phyloP scores from a whole-genome alignment of 164 flowering plant genomes.

The grape (Vitis vinifera) region ASM3070453v1 NC_081808.1:22416501-22417000 shows the following conservation, averaged over 20 bases:
- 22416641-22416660: slow-evolving; percentile 98
- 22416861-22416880: not conserved
- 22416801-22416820: too few species aligned
- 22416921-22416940: slow-evolving; percentile 50
- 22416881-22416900: slow-evolving; percentile 27
- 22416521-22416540: too few species aligned
- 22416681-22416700: slow-evolving; percentile 78
- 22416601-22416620: slow-evolving; percentile 96
- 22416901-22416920: slow-evolving; percentile 47
- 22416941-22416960: slow-evolving; percentile 44
- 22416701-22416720: slow-evolving; percentile 91
- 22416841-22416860: too few species aligned
- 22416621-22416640: slow-evolving; percentile 93
- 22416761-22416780: slow-evolving; percentile 31
- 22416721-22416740: slow-evolving; percentile 93
- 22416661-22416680: slow-evolving; percentile 96
- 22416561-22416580: slow-evolving; percentile 83
- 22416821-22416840: too few species aligned
- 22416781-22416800: too few species aligned
- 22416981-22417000: slow-evolving; percentile 29
- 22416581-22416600: slow-evolving; percentile 86
- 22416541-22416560: too few species aligned
- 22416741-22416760: slow-evolving; percentile 68
- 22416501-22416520: too few species aligned
- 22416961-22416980: slow-evolving; percentile 52